A percentile compares a stretch with the other conserved stretches of the same genome.
phyloP scores from a whole-genome alignment of 164 flowering plant genomes.

The Nelumbo lutea region DNA sequence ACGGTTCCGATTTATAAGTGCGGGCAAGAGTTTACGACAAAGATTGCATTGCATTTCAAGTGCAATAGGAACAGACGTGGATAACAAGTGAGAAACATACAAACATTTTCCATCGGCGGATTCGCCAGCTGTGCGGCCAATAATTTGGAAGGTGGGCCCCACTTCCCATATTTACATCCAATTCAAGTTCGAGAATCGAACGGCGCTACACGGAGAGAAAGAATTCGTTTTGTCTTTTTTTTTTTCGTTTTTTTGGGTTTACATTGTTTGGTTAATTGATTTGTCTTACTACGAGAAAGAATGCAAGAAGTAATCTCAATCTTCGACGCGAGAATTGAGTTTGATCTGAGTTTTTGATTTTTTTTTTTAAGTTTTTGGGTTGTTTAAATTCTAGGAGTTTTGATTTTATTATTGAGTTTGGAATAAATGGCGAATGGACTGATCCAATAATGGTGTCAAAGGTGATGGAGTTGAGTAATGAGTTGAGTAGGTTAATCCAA shows the following conservation, averaged over 20 bases:
- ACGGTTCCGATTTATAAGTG: too few relatives aligned
- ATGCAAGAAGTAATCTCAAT: not conserved
- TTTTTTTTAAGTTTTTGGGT: not conserved
- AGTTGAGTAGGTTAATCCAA: slow-evolving; percentile 41
- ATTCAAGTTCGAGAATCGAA: not conserved
- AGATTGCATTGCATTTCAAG: too few relatives aligned
- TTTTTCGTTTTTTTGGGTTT: not conserved
- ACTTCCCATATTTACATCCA: not conserved
- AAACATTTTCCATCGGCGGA: not conserved
- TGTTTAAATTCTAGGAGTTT: not conserved
- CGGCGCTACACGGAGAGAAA: slow-evolving; percentile 7
- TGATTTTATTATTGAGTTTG: slow-evolving; percentile 24
- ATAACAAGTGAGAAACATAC: not conserved
- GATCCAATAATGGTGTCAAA: slow-evolving; percentile 19
- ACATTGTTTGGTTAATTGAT: too few relatives aligned
- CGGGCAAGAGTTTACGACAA: too few relatives aligned
- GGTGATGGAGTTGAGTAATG: slow-evolving; percentile 41
- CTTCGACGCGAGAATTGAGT: too few relatives aligned
- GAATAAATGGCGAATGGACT: slow-evolving; percentile 43
- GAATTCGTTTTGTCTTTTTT: not conserved
- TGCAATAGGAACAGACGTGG: too few relatives aligned
- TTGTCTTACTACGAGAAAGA: not conserved
- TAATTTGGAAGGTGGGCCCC: slow-evolving; percentile 12
- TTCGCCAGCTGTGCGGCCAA: slow-evolving; percentile 21
- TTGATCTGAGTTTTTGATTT: not conserved